A percentile compares a stretch with the other conserved stretches of the same genome.
phyloP scores from a whole-genome alignment of 345 rosid species.

The Eucalyptus curtisii region DNA sequence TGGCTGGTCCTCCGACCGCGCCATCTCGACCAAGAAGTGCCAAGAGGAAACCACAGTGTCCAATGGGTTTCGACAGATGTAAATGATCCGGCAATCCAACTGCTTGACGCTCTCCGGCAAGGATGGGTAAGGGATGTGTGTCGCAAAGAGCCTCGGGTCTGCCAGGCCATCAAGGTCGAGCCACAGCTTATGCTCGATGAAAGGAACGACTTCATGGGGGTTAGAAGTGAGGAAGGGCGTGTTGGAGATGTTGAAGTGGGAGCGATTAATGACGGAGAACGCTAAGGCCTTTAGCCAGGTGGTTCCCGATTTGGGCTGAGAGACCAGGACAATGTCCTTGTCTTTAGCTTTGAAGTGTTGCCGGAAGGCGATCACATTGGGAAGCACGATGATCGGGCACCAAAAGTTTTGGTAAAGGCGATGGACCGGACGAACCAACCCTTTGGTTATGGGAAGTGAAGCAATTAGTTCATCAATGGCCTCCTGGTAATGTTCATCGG shows the following conservation, averaged over 20 bases:
- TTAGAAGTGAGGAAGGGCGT: constrained; percentile 1
- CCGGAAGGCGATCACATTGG: background rate
- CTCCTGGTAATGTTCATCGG: background rate
- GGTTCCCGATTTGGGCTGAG: constrained; percentile 18
- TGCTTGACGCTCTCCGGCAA: background rate
- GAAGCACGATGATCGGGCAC: background rate
- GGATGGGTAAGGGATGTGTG: background rate
- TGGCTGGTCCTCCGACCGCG: accelerated
- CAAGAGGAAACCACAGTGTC: background rate
- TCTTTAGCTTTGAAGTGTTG: constrained; percentile 3
- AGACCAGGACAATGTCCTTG: constrained; percentile 2
- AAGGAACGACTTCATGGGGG: constrained; percentile 19
- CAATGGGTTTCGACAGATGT: background rate
- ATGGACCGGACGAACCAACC: background rate
- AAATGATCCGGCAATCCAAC: background rate
- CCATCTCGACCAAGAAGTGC: background rate
- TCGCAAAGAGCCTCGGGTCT: accelerated
- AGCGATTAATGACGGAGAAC: background rate
- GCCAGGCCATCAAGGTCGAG: accelerated
- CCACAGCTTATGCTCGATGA: background rate
- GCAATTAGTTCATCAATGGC: background rate
- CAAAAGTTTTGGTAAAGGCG: background rate
- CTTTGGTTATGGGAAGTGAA: background rate
- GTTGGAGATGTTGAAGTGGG: background rate
- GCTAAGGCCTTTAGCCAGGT: constrained; percentile 22